Evolutionary conservation across 2,329 filamentous ascomycete species (phyloP).

Genomic region (Beauveria scarabaeidicola): DNA sequence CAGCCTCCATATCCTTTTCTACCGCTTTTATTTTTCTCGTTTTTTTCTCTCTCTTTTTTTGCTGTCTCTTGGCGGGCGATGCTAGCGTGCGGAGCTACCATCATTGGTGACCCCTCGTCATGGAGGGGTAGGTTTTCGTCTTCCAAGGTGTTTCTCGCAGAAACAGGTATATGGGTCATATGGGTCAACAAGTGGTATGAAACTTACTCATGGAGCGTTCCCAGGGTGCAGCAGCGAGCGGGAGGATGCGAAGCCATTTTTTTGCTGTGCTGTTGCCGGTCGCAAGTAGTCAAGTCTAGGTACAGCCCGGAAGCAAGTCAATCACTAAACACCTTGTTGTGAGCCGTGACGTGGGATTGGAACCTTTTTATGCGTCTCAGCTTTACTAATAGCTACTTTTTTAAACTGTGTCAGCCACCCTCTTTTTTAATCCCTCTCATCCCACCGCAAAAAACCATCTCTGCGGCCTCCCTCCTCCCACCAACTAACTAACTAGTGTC

Average conservation of each 20-base stretch:
- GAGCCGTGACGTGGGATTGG: slow-evolving; percentile 1
- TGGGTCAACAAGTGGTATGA: background rate
- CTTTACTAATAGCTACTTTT: background rate
- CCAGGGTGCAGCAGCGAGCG: slow-evolving; percentile 42
- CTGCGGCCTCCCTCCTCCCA: background rate
- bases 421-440: background rate
- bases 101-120: background rate
- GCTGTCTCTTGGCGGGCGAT: background rate
- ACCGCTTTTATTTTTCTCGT: background rate
- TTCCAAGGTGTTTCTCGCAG: background rate
- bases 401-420: background rate
- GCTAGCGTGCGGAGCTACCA: background rate
- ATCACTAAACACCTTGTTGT: background rate
- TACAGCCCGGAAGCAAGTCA: background rate
- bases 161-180: background rate
- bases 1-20: background rate
- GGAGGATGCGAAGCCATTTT: slow-evolving; percentile 47
- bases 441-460: background rate
- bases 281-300: background rate
- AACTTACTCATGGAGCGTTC: slow-evolving; percentile 45
- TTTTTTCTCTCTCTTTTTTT: background rate
- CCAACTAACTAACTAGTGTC: background rate
- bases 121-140: background rate
- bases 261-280: background rate
- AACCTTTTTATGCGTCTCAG: background rate